phyloP scores from a whole-genome alignment of 1,284 basidiomycete genomes.

The Afroboletus lepidellus region DNA sequence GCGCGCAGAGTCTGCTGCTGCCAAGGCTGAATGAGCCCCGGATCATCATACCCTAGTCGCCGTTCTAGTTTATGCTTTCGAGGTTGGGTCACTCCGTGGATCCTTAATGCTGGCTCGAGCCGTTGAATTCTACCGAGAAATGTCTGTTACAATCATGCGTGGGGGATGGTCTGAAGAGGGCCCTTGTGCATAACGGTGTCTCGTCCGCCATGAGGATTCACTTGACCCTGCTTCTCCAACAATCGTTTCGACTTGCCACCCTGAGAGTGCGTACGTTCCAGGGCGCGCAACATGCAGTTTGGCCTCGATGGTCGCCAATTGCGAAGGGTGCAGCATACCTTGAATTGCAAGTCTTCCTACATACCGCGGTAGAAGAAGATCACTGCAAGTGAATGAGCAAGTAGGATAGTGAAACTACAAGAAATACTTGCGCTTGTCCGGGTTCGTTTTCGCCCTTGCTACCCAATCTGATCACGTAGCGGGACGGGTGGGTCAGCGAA shows the following conservation, averaged over 20 bases:
- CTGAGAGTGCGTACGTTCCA: conserved; percentile 61
- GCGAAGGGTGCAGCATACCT: conserved; percentile 51
- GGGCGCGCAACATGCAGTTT: conserved; percentile 59
- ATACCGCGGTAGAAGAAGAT: conserved; percentile 51
- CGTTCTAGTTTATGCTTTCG: background rate
- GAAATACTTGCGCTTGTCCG: conserved; percentile 38
- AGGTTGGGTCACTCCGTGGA: conserved; percentile 2
- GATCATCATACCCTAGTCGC: conserved; percentile 5
- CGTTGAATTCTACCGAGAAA: conserved; percentile 15
- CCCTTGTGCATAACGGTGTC: conserved; percentile 54
- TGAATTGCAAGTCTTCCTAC: conserved; percentile 60
- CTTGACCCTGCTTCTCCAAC: conserved; percentile 42
- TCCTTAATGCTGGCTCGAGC: background rate
- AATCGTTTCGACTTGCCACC: conserved; percentile 66
- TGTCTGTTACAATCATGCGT: conserved; percentile 45
- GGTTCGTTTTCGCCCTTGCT: conserved; percentile 20
- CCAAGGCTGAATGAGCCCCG: conserved; percentile 17
- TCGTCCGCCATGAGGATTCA: conserved; percentile 30
- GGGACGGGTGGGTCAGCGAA: conserved; percentile 56
- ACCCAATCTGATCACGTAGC: conserved; percentile 52
- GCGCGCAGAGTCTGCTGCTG: conserved; percentile 26
- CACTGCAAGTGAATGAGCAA: conserved; percentile 30
- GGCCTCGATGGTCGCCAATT: conserved; percentile 43
- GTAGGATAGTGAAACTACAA: background rate
- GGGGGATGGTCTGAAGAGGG: conserved; percentile 38